Evolutionary conservation across 106 monocot species (phyloP), one percentile per base, ranked within the genome.

Genomic region (Posidonia australis): DNA sequence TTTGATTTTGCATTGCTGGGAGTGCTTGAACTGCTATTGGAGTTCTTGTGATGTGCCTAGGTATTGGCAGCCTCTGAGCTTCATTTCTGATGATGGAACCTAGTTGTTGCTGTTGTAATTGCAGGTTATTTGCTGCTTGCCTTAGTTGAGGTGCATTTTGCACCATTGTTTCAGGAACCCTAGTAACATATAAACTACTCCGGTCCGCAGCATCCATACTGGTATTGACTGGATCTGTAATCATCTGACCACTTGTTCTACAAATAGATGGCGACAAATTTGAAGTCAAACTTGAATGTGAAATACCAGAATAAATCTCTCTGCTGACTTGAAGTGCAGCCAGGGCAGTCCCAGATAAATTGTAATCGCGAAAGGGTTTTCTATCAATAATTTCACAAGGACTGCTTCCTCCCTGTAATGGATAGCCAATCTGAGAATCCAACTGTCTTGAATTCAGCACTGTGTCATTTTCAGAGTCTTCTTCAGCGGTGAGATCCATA

Each of bases 141-240:
- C 54, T 25, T 30, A 44, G 0, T 10, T 65, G 64, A 6, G 27
- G 26, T 29, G 70, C 14, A 13, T 0, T 46, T 44, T 79, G 79
- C 28, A 41, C 48, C 21, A 58, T 14, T 9, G 51, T 58, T 5
- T 41, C 69, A 49, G 67, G 62, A 47, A 18, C 26, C 14, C 36
- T 36, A 24, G 49, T 70, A 60, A 26, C 12, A 51, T 23, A 64
- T 30, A 9, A n/a, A 17, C 13, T 5, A 16, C 10, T 48, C 36
- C 36, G 7, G 30, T 51, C 44, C 46, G 46, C 32, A 48, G 31
- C 27, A 43, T 67, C 74, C 28, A 48, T 48, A 45, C 65, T 55
- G 75, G 73, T 31, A 73, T 71, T 36, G 36, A 36, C 45, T 32
- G 78, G 44, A 69, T 79, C 68, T 22, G 77, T 75, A 10, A 56